Conservation (phyloP, 768 basidiomycete genomes). For the Leccinum obscurum region DNA sequence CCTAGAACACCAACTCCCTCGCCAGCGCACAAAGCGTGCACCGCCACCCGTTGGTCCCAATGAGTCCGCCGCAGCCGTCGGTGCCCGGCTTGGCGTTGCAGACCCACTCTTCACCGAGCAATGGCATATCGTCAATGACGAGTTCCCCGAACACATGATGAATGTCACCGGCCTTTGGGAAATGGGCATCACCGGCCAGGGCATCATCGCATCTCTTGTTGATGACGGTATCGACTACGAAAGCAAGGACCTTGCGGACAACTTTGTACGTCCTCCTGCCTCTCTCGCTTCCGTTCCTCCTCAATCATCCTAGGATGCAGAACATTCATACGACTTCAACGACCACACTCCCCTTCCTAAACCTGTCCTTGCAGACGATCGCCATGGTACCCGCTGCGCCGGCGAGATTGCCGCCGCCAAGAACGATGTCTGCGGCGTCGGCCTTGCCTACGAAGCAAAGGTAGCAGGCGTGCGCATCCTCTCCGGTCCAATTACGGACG, state of each 20-base stretch:
- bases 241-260: slow-evolving; percentile 81
- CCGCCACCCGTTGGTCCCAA: slow-evolving; percentile 55
- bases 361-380: slow-evolving; percentile 86
- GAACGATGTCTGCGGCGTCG: slow-evolving; percentile 92
- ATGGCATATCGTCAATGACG: slow-evolving; percentile 94
- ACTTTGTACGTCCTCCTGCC: slow-evolving; percentile 70
- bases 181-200: slow-evolving; percentile 83
- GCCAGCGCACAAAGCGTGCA: slow-evolving; percentile 71
- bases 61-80: slow-evolving; percentile 45
- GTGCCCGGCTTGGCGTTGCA: slow-evolving; percentile 60
- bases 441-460: slow-evolving; percentile 89
- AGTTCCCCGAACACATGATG: slow-evolving; percentile 80
- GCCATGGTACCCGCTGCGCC: slow-evolving; percentile 97
- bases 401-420: slow-evolving; percentile 93
- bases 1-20: slow-evolving; percentile 62
- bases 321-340: slow-evolving; percentile 94
- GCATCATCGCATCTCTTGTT: slow-evolving; percentile 83
- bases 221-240: slow-evolving; percentile 96
- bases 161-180: slow-evolving; percentile 95
- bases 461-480: slow-evolving; percentile 95
- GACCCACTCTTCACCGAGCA: slow-evolving; percentile 85
- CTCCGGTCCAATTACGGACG: slow-evolving; percentile 91
- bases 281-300: not conserved
- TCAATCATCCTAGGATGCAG: slow-evolving; percentile 60
- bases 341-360: slow-evolving; percentile 86